Conservation (phyloP, 2,329 filamentous ascomycete genomes). For the Fusarium sp. region DNA sequence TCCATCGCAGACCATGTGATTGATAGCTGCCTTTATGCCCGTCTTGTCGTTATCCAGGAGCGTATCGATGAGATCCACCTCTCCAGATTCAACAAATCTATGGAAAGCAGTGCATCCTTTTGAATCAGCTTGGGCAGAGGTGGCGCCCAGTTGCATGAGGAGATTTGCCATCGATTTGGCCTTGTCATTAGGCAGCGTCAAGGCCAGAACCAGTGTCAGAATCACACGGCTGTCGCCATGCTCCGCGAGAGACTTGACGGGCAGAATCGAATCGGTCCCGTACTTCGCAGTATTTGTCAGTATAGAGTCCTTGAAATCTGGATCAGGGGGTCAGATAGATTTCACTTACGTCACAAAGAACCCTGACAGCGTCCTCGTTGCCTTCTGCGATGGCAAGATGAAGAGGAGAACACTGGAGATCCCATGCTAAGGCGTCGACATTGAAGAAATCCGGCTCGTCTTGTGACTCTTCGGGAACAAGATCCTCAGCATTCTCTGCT, state of each 20-base stretch:
- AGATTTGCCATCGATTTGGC: constrained; percentile 71
- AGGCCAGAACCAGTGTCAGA: constrained; percentile 74
- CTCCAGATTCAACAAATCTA: constrained; percentile 64
- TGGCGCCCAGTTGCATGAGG: constrained; percentile 76
- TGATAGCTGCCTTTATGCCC: constrained; percentile 70
- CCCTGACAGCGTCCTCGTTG: constrained; percentile 72
- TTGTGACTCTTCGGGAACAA: constrained; percentile 62
- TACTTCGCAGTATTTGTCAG: constrained; percentile 59
- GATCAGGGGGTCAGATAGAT: background rate
- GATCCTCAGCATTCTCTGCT: constrained; percentile 45
- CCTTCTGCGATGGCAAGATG: constrained; percentile 82
- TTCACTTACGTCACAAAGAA: constrained; percentile 67
- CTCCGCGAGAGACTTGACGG: constrained; percentile 71
- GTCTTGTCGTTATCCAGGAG: constrained; percentile 67
- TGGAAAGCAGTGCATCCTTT: constrained; percentile 73
- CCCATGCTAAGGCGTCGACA: constrained; percentile 82
- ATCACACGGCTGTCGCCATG: constrained; percentile 67
- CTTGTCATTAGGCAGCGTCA: constrained; percentile 69
- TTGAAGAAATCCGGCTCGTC: constrained; percentile 83
- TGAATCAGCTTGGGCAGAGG: constrained; percentile 76
- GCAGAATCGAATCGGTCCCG: constrained; percentile 79
- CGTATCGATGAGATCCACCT: constrained; percentile 57
- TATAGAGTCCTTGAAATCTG: background rate
- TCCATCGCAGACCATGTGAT: constrained; percentile 64
- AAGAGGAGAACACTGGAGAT: constrained; percentile 75